Percentiles rank a stretch among this genome's conserved stretches.
phyloP scores from a whole-genome alignment of 176 grass and related monocot species.

The Bromus sterilis region DNA sequence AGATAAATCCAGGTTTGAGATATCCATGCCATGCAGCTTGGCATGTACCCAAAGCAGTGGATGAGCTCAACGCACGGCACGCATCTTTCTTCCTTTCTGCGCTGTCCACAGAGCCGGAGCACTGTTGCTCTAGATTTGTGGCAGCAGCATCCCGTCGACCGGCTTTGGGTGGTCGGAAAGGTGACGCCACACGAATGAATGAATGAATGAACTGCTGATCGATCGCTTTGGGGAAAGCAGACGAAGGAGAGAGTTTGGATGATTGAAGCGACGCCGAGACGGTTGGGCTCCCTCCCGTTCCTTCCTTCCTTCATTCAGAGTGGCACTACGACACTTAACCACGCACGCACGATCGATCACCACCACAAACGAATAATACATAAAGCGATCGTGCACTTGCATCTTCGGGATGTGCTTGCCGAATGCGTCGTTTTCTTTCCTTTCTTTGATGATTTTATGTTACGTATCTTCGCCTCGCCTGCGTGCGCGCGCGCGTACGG shows the following conservation, averaged over 20 bases:
- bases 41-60: not conserved
- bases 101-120: not conserved
- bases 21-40: not conserved
- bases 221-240: not conserved
- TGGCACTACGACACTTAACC: not conserved
- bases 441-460: not conserved
- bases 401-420: constrained; percentile 14
- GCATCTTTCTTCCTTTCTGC: not conserved
- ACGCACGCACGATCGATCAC: not conserved
- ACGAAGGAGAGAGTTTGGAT: not conserved
- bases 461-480: not conserved
- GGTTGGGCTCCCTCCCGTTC: constrained; percentile 5
- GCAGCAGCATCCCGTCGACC: not conserved
- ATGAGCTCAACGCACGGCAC: too few species aligned
- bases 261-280: not conserved
- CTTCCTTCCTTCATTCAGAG: not conserved
- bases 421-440: constrained; percentile 20
- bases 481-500: constrained; percentile 12
- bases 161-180: not conserved
- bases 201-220: not conserved
- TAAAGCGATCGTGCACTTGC: not conserved
- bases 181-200: not conserved
- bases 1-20: not conserved
- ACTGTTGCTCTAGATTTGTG: not conserved
- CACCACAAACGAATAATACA: constrained; percentile 15